These are phyloP conservation scores for Didymella glomerata DNA, from an alignment of 2,329 filamentous ascomycete species.

Conservation along the genomic window DNA sequence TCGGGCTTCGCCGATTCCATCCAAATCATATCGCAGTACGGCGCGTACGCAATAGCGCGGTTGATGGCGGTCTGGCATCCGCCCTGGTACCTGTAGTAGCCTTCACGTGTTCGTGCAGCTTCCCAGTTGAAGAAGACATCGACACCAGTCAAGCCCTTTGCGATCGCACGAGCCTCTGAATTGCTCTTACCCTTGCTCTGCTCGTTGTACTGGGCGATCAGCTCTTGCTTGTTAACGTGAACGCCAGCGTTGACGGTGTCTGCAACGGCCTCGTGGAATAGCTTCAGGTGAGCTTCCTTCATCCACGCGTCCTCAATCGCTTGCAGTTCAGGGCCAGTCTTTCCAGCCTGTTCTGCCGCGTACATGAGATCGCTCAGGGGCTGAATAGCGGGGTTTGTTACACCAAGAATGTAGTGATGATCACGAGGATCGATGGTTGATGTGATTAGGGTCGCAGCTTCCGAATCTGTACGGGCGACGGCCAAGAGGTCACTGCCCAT, in stretches of 20 bases:
- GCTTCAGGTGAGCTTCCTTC: conserved; percentile 78
- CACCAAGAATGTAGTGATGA: conserved; percentile 90
- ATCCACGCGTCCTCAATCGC: conserved; percentile 92
- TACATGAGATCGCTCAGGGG: conserved; percentile 92
- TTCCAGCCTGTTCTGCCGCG: conserved; percentile 81
- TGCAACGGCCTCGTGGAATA: conserved; percentile 89
- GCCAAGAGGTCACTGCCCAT: conserved; percentile 95
- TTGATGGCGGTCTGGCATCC: conserved; percentile 92
- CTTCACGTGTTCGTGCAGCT: conserved; percentile 87
- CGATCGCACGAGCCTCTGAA: conserved; percentile 79
- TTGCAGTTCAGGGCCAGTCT: conserved; percentile 81
- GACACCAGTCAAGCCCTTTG: conserved; percentile 76
- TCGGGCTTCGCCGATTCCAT: conserved; percentile 99
- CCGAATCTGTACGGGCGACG: conserved; percentile 93
- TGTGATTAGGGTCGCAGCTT: conserved; percentile 96
- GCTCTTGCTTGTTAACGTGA: conserved; percentile 71
- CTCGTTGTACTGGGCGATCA: conserved; percentile 72
- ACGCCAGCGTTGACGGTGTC: conserved; percentile 78
- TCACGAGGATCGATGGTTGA: conserved; percentile 96
- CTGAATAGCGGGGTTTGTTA: conserved; percentile 83
- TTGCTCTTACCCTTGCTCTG: conserved; percentile 85
- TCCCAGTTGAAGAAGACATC: conserved; percentile 97
- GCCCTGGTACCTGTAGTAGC: conserved; percentile 91
- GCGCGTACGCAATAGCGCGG: conserved; percentile 88
- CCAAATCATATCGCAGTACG: conserved; percentile 96